Evolutionary conservation across 164 flowering plant species (phyloP).

Genomic region (Magnolia officinalis): DNA sequence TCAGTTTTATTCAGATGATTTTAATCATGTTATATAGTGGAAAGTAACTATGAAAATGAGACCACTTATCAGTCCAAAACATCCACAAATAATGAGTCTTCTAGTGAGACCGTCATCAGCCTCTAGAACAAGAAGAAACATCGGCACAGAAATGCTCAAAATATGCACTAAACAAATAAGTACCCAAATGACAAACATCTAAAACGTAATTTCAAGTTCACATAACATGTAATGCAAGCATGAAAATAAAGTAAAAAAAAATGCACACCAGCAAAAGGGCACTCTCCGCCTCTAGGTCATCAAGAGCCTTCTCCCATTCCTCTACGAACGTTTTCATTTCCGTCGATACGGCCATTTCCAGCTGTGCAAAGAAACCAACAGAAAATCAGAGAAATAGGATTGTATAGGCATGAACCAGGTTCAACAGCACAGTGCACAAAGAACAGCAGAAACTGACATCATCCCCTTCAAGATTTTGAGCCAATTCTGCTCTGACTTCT

Average conservation of each 20-base stretch:
- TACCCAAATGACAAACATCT: neutral
- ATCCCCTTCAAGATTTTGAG: slow-evolving; percentile 59
- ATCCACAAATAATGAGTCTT: neutral
- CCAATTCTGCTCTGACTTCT: slow-evolving; percentile 86
- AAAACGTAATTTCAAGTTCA: neutral
- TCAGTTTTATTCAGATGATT: neutral
- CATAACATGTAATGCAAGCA: neutral
- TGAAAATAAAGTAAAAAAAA: slow-evolving; percentile 17
- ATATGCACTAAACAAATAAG: neutral
- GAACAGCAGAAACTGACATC: slow-evolving; percentile 44
- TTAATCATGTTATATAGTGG: neutral
- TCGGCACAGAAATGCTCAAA: neutral
- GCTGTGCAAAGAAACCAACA: slow-evolving; percentile 32
- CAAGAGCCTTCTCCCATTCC: slow-evolving; percentile 81
- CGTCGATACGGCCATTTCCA: slow-evolving; percentile 70
- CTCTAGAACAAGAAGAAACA: neutral
- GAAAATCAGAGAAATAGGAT: slow-evolving; percentile 13
- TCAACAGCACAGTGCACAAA: slow-evolving; percentile 3
- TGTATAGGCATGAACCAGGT: neutral
- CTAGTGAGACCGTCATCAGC: neutral
- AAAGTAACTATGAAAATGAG: neutral
- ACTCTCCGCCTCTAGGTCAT: slow-evolving; percentile 89
- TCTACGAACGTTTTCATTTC: slow-evolving; percentile 70
- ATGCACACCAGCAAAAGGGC: slow-evolving; percentile 74
- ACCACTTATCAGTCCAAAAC: neutral